Evolutionary conservation across 2,329 filamentous ascomycete species (phyloP).

Genomic region (Tetracladium maxilliforme): DNA sequence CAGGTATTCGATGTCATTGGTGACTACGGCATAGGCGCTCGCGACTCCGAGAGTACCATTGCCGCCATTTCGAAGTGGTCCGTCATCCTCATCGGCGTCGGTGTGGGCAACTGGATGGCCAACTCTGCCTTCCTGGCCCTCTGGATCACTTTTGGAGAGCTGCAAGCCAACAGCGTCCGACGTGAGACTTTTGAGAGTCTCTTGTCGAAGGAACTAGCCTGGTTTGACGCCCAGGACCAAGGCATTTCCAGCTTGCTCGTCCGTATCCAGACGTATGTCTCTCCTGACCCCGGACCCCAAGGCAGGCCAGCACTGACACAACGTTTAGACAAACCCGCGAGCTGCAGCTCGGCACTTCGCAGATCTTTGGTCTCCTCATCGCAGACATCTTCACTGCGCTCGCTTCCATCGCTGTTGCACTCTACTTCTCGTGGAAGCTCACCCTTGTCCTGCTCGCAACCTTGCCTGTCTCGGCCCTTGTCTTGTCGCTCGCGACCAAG

Average conservation of each 20-base stretch:
- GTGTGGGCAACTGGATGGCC: constrained; percentile 48
- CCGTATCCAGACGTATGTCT: constrained; percentile 55
- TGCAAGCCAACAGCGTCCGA: constrained; percentile 57
- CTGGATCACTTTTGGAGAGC: constrained; percentile 70
- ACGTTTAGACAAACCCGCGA: constrained; percentile 60
- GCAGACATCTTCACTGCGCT: constrained; percentile 49
- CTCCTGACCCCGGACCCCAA: background rate
- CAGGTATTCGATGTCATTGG: constrained; percentile 60
- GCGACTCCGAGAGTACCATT: constrained; percentile 34
- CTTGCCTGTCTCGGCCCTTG: constrained; percentile 48
- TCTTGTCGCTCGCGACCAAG: constrained; percentile 44
- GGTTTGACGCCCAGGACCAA: constrained; percentile 64
- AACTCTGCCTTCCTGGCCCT: constrained; percentile 51
- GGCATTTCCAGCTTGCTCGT: constrained; percentile 60
- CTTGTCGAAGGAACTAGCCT: constrained; percentile 59
- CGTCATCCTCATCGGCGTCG: constrained; percentile 47
- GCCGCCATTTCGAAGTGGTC: constrained; percentile 42
- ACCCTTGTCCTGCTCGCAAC: constrained; percentile 66
- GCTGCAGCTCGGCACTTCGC: constrained; percentile 65
- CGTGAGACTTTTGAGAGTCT: constrained; percentile 51
- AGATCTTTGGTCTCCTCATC: constrained; percentile 59
- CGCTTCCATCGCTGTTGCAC: constrained; percentile 54
- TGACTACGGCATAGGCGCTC: constrained; percentile 40
- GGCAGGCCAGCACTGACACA: constrained; percentile 6
- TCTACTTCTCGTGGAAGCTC: constrained; percentile 72